A percentile compares a stretch with the other conserved stretches of the same genome.
Evolutionary conservation across 768 basidiomycete genomes (phyloP).

Genomic region (Boletus tylopilopsis): DNA sequence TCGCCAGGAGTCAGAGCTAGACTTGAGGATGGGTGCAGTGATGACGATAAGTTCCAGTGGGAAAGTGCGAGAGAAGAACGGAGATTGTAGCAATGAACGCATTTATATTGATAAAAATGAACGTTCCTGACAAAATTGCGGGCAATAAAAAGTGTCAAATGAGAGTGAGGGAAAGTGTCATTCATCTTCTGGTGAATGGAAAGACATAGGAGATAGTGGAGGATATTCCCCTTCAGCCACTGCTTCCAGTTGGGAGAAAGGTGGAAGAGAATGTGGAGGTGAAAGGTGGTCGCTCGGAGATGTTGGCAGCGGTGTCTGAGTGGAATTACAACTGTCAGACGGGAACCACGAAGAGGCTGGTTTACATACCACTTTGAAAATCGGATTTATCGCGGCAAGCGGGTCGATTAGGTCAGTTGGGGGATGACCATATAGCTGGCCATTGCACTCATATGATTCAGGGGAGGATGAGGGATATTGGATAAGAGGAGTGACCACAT

Average conservation of each 20-base stretch:
- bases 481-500: constrained; percentile 34
- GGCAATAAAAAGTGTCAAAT: constrained; percentile 23
- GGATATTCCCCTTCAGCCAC: constrained; percentile 75
- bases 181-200: constrained; percentile 49
- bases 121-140: constrained; percentile 17
- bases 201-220: constrained; percentile 74
- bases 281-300: constrained; percentile 37
- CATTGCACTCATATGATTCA: constrained; percentile 50
- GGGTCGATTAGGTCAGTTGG: constrained; percentile 59
- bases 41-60: constrained; percentile 23
- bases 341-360: not conserved
- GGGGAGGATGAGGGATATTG: constrained; percentile 38
- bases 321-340: constrained; percentile 6
- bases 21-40: constrained; percentile 9
- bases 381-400: constrained; percentile 75
- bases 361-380: constrained; percentile 83
- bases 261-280: constrained; percentile 56
- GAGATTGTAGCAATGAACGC: constrained; percentile 30
- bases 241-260: constrained; percentile 79
- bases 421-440: constrained; percentile 50
- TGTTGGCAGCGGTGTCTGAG: constrained; percentile 52
- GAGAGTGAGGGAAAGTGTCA: constrained; percentile 10
- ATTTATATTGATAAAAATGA: constrained; percentile 26
- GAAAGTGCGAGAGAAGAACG: constrained; percentile 22
- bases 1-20: constrained; percentile 16